Conservation (phyloP, 2,329 filamentous ascomycete genomes). For the Trichoderma koningii region DNA sequence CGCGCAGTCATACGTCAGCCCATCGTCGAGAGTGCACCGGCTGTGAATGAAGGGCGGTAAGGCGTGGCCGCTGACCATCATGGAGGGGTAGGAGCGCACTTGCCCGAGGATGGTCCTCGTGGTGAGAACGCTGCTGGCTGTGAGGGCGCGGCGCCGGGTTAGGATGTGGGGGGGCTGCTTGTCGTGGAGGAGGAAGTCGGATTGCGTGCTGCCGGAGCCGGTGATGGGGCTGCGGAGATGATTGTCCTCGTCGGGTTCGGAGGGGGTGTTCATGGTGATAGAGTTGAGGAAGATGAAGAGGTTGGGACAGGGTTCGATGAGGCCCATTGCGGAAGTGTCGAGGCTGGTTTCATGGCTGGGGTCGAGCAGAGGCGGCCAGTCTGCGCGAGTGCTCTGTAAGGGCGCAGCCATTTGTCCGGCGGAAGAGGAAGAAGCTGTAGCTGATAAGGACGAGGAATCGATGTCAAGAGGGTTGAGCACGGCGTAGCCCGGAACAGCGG, state of each 20-base stretch:
- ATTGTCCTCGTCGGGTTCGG: not conserved
- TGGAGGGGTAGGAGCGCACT: slow-evolving; percentile 29
- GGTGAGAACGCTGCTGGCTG: slow-evolving; percentile 12
- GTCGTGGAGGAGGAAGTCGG: slow-evolving; percentile 1
- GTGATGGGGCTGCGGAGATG: not conserved
- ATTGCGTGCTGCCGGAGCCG: slow-evolving; percentile 8
- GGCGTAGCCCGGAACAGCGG: not conserved
- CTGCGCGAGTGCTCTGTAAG: not conserved
- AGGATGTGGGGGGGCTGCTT: slow-evolving; percentile 16
- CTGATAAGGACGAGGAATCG: not conserved
- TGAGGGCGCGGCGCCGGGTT: slow-evolving; percentile 24
- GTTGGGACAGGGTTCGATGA: slow-evolving; percentile 7
- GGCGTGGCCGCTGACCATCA: slow-evolving; percentile 29
- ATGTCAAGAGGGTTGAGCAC: not conserved
- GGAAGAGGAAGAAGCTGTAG: not conserved
- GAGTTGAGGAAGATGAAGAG: not conserved
- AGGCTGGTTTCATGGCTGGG: not conserved
- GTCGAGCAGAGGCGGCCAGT: not conserved
- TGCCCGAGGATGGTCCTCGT: slow-evolving; percentile 31
- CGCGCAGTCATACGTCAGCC: slow-evolving; percentile 14
- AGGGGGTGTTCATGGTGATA: not conserved
- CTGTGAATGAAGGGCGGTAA: slow-evolving; percentile 33
- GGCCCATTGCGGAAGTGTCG: not conserved
- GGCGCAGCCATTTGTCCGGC: not conserved
- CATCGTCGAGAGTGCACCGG: slow-evolving; percentile 26